Evolutionary conservation across 164 flowering plant species (phyloP), one percentile per base, ranked within the genome.

Genomic region (Sedum album): DNA sequence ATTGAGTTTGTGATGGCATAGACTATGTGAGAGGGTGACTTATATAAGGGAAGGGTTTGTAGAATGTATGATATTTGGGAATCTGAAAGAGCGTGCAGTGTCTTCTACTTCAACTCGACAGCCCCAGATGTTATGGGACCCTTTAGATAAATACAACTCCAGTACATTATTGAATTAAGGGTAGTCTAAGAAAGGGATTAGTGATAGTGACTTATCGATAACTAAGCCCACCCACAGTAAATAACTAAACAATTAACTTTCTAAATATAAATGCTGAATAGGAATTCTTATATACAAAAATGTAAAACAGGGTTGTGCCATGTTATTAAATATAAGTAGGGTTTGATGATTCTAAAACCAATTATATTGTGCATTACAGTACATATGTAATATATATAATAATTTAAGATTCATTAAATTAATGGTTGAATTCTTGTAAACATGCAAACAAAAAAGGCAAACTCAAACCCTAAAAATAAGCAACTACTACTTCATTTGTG

Each of bases 11-110:
- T 53, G 60, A 46, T 7, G 60, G 33, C 11, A 39, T 1, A 14
- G 42, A 14, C 8, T 39, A n/a, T 39, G 20, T 9, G 17, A 28
- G 62, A 26, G 20, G 62, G 0, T 57, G 6, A 57, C 28, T 53
- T 57, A 57, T 57, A 57, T 57, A 57, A 4, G 62, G 28, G 20
- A 23, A 23, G 57, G 28, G 57, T 1, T 48, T n/a, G 55, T 18
- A 48, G 55, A 48, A 20, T 48, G 21, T 48, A 48, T n/a, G 57
- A 51, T 6, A 71, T 75, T 66, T 65, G 76, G 78, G 77, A 82
- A 78, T 78, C 74, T 76, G 67, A 75, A 75, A 73, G 75, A 69
- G 71, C 66, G 80, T 75, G 82, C 68, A 77, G 36, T 77, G 75
- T 74, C 77, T 76, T 66, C 73, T 33, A 71, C 51, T 51, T 51